Conservation (phyloP, 2,329 filamentous ascomycete species). For the Leptographium wingfieldii region DNA sequence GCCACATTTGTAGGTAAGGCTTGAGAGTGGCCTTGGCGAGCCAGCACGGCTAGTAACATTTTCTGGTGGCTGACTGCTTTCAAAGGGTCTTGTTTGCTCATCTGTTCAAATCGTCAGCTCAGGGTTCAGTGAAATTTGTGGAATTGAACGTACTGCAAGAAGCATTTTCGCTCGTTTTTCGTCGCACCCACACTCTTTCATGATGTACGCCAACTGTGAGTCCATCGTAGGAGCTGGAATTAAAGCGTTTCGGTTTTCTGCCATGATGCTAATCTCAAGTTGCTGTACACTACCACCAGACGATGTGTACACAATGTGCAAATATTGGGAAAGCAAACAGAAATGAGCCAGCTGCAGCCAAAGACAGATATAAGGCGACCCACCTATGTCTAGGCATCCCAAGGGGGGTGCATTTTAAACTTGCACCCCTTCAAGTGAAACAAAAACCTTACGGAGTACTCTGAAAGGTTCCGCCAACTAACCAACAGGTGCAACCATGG, state of each 20-base stretch:
- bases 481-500: background rate
- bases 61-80: conserved; percentile 2
- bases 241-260: background rate
- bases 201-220: background rate
- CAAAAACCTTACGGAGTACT: background rate
- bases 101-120: background rate
- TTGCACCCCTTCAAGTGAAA: background rate
- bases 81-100: background rate
- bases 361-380: background rate
- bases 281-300: background rate
- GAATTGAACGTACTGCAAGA: background rate
- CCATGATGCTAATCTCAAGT: background rate
- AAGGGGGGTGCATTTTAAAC: background rate
- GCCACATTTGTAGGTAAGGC: background rate
- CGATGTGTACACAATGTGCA: background rate
- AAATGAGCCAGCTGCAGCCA: background rate
- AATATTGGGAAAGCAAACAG: background rate
- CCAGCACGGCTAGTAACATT: background rate
- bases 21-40: background rate
- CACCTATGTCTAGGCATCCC: background rate
- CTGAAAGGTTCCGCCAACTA: background rate
- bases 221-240: background rate
- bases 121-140: background rate
- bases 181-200: background rate
- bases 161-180: background rate